Base-by-base conservation (phyloP, 164 flowering plant genomes). In the Cinnamomum micranthum region DNA sequence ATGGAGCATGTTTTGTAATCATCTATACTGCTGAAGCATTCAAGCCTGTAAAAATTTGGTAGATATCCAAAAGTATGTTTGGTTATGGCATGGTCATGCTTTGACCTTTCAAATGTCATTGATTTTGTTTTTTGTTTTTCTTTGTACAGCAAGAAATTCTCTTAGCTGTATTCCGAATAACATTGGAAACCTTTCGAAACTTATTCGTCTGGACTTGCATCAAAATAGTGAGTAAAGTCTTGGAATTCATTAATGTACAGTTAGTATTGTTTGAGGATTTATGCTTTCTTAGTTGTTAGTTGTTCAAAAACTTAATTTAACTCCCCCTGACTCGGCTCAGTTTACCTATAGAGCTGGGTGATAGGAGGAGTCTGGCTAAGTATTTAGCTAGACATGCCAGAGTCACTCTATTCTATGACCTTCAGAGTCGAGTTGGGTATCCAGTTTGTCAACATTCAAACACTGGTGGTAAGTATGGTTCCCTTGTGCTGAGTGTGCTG, bases 181-280 rank as follows among this genome's bases (percentile, higher is more conserved):
- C 76, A 86, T 93, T 77, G 97, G 97, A 78, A 79, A 80, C 74
- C 98, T 96, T 71, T 85, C 94, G 70, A 90, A 88, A 73, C 89
- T 96, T 69, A 83, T 96, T 79, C 92, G 98, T 65, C 90, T 96
- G 31, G 94, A 96, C 77, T 85, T 96, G 65, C 95, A 89, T 75
- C 99, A 90, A 73, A 96, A 96, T 79, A 86, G 99, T 95, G 84
- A 88, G 99, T 90, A 47, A 68, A 41, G 47, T 41, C 11, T 41
- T 9, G 47, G 47, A 69, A 10, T 65, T 17, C 12, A 68, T 28
- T 28, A 4, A n/a, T 58, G 7, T 23, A 20, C 14, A 47, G 69
- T 66, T 11, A n/a, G 10, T 24, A 24, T 24, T 64, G 1, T 20
- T 64, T 64, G 5, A 17, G 60, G 60, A 15, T 15, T 55, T 55